A percentile compares a stretch with the other conserved stretches of the same genome.
Conservation (phyloP, 2,329 filamentous ascomycete species). For the Trichoderma sp. region DNA sequence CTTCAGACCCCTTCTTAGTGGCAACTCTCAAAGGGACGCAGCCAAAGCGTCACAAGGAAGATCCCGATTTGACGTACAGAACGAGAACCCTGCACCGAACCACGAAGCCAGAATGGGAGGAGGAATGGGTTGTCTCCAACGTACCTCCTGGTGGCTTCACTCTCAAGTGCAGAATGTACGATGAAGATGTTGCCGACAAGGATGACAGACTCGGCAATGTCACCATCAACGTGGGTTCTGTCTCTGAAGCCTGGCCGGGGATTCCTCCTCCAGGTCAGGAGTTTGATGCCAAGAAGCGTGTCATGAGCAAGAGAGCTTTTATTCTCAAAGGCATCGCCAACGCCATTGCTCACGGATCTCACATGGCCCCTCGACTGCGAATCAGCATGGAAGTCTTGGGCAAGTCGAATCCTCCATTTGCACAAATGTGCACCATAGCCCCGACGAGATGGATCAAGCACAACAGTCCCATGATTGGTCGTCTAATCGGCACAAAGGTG, state of each 20-base stretch:
- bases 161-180: slow-evolving; percentile 82
- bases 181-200: slow-evolving; percentile 82
- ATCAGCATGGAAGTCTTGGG: slow-evolving; percentile 78
- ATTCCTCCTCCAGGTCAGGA: slow-evolving; percentile 56
- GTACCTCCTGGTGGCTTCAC: slow-evolving; percentile 76
- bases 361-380: slow-evolving; percentile 67
- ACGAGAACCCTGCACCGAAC: slow-evolving; percentile 71
- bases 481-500: slow-evolving; percentile 70
- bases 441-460: slow-evolving; percentile 76
- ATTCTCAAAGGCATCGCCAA: slow-evolving; percentile 65
- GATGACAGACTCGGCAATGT: slow-evolving; percentile 88
- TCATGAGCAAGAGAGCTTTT: slow-evolving; percentile 85
- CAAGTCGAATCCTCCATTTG: slow-evolving; percentile 65
- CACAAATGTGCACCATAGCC: slow-evolving; percentile 73
- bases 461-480: slow-evolving; percentile 83
- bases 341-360: slow-evolving; percentile 56
- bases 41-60: slow-evolving; percentile 79
- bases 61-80: slow-evolving; percentile 69
- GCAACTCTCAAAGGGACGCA: slow-evolving; percentile 71
- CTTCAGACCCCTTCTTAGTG: slow-evolving; percentile 78
- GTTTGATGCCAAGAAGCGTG: slow-evolving; percentile 75
- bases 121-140: slow-evolving; percentile 84
- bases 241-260: slow-evolving; percentile 66
- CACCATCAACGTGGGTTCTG: slow-evolving; percentile 59
- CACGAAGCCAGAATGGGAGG: slow-evolving; percentile 76